Evolutionary conservation across 306 rosid genomes (phyloP), one percentile per base, ranked within the genome.

Genomic region (Alnus rubra): DNA sequence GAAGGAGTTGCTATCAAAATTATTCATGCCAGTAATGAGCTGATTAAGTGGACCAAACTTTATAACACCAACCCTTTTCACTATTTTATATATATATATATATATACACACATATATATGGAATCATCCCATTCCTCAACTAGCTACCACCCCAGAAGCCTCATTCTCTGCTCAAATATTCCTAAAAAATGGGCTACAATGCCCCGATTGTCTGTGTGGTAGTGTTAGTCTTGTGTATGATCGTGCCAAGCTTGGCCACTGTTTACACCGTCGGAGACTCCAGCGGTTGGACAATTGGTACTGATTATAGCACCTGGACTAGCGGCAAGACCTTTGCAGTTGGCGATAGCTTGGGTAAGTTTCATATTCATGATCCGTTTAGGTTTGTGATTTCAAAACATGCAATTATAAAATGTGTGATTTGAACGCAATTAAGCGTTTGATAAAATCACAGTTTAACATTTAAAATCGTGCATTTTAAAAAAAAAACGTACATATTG

Each of bases 311-410:
- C 81, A 82, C 96, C 28, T 95, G 99, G 99, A 75, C 89, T 18
- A 56, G 91, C 15, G 96, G 62, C 81, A 91, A 90, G 76, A 84
- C 89, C 64, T 91, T 95, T 63, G 55, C 4, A 2, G 92, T 90
- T 23, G 99, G 98, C 30, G 99, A 93, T 69, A 90, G 70, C 78
- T 86, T 95, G 0, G 90, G 99, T 95, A 65, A 88, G 85, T 75
- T 39, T 47, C 10, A 15, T 2, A 49, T 49, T 48, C 2, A 48
- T 2, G 0, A 3, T 39, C 44, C 44, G 44, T 37, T 37, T 1
- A 0, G 5, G 5, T 39, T 42, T 42, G 6, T 1, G 8, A 42
- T 42, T 42, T 42, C 45, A 42, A 42, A 42, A 42, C 45, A 1
- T 42, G 45, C 7, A 1, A 42, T 42, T 42, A 4, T 39, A 5